These are phyloP conservation scores for Solanum tarijense DNA, from an alignment of 257 asterid genomes.

Conservation along the genomic window DNA sequence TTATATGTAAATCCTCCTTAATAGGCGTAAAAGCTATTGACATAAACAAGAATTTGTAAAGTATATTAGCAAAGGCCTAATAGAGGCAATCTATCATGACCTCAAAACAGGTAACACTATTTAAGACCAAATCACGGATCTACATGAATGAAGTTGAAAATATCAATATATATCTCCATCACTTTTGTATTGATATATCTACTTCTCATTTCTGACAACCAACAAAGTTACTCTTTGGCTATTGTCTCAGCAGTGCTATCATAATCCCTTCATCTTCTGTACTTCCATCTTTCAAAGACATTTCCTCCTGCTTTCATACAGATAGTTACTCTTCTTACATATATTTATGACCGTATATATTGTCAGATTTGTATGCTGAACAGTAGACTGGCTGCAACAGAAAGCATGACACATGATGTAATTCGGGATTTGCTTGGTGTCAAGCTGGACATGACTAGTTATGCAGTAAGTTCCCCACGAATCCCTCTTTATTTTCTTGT, in stretches of 20 bases:
- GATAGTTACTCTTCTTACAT: not conserved
- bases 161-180: not conserved
- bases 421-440: constrained; percentile 91
- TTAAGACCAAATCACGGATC: not conserved
- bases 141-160: not conserved
- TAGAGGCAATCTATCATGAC: not conserved
- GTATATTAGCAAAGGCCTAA: not conserved
- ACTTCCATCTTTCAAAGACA: not conserved
- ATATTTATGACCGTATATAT: not conserved
- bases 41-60: not conserved
- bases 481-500: not conserved
- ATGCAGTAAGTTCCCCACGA: constrained; percentile 46
- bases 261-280: not conserved
- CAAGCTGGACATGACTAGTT: constrained; percentile 74
- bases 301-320: not conserved
- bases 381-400: constrained; percentile 69
- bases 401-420: constrained; percentile 94
- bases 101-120: not conserved
- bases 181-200: not conserved
- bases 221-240: not conserved
- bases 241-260: not conserved
- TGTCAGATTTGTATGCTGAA: constrained; percentile 66
- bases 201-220: not conserved
- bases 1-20: not conserved
- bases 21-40: not conserved